These are phyloP conservation scores for Coemansia sp. DNA, from an alignment of 192 early-diverging fungal species.

Conservation along the genomic window DNA sequence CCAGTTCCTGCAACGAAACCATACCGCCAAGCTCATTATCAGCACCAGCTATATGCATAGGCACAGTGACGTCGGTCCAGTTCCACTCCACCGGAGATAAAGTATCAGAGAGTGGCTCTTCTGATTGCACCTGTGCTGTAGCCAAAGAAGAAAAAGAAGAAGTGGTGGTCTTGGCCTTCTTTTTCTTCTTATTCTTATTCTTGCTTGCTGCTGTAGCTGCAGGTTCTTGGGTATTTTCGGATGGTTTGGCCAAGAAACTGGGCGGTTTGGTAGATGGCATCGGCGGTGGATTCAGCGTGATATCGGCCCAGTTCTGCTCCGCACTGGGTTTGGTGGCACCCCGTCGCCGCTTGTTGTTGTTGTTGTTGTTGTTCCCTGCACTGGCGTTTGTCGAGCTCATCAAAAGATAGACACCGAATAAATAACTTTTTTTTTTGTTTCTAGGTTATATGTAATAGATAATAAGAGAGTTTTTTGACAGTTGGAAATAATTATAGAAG, in stretches of 20 bases:
- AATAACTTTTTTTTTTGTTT: neutral
- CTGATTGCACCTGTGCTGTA: too few species aligned
- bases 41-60: constrained; percentile 53
- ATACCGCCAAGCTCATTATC: constrained; percentile 78
- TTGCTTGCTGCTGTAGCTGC: constrained; percentile 5
- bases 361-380: neutral
- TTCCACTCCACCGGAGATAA: constrained; percentile 3
- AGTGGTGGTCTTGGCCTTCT: neutral
- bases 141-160: too few species aligned
- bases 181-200: constrained; percentile 9
- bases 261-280: constrained; percentile 26
- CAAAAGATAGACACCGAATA: neutral
- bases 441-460: neutral
- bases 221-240: neutral
- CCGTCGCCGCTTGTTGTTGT: constrained; percentile 18
- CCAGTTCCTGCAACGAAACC: constrained; percentile 83
- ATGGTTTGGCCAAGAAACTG: constrained; percentile 1
- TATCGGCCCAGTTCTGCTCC: constrained; percentile 29
- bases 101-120: too few species aligned
- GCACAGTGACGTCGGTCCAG: constrained; percentile 60
- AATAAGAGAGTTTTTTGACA: neutral
- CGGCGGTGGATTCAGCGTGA: constrained; percentile 49
- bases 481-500: neutral
- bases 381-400: neutral
- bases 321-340: neutral